These are phyloP conservation scores for Flaveria robusta DNA, from an alignment of 129 eudicot species.

Conservation along the genomic window DNA sequence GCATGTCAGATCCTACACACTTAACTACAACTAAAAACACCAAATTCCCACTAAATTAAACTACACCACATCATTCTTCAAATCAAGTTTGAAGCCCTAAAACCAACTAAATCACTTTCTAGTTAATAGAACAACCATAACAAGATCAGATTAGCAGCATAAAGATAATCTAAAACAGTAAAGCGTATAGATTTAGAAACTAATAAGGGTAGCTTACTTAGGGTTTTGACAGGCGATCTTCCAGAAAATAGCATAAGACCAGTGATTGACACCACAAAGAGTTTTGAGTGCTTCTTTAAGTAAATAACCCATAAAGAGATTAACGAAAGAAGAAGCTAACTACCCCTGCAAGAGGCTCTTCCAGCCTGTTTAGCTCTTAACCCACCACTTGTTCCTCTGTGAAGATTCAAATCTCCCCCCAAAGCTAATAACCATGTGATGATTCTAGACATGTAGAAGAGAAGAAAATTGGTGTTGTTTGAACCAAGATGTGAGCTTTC, in stretches of 20 bases:
- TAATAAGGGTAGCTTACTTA: conserved; percentile 48
- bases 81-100: not conserved
- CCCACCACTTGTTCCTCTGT: conserved; percentile 78
- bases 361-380: conserved; percentile 92
- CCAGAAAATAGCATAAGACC: conserved; percentile 99
- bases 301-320: conserved; percentile 62
- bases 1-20: conserved; percentile 21
- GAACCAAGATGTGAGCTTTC: conserved; percentile 21
- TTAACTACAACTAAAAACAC: not conserved
- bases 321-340: conserved; percentile 47
- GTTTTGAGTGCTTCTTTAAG: conserved; percentile 87
- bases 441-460: conserved; percentile 43
- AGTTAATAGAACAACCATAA: not conserved
- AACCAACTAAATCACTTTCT: no score
- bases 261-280: conserved; percentile 82
- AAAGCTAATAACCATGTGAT: conserved; percentile 40
- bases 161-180: conserved; percentile 2
- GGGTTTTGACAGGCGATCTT: conserved; percentile 93
- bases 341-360: conserved; percentile 89
- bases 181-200: not conserved
- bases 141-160: not conserved
- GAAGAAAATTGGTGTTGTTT: not conserved
- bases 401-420: conserved; percentile 70
- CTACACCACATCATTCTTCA: conserved; percentile 2
- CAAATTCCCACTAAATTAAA: not conserved